These are phyloP conservation scores for Penicillium glabrum DNA, from an alignment of 2,329 filamentous ascomycete genomes.

Conservation along the genomic window DNA sequence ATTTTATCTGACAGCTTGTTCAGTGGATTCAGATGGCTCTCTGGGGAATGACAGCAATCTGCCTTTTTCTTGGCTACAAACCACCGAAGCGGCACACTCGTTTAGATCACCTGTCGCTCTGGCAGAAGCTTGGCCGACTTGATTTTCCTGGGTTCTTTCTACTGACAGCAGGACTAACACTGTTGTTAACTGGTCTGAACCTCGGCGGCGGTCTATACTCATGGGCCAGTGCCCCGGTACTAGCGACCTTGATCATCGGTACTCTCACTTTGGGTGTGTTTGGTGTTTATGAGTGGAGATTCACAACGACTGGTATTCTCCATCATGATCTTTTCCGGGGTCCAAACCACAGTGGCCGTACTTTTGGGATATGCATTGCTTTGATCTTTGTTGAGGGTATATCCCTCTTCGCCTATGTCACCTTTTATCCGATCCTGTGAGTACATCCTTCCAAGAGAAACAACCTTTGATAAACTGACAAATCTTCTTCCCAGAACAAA, in stretches of 20 bases:
- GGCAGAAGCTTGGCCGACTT: conserved; percentile 7
- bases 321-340: conserved; percentile 8
- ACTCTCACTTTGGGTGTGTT: conserved; percentile 3
- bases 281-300: conserved; percentile 10
- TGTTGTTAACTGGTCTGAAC: conserved; percentile 7
- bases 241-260: conserved; percentile 7
- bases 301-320: conserved; percentile 8
- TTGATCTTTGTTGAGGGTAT: conserved; percentile 13
- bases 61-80: conserved; percentile 9
- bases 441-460: background rate
- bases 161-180: conserved; percentile 4
- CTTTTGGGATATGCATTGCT: conserved; percentile 7
- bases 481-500: background rate
- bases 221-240: conserved; percentile 3
- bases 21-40: conserved; percentile 11
- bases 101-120: conserved; percentile 7
- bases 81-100: conserved; percentile 9
- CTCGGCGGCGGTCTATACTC: conserved; percentile 5
- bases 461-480: background rate
- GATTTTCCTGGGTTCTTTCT: conserved; percentile 8
- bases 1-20: background rate
- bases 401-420: conserved; percentile 6
- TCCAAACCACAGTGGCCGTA: background rate
- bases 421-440: conserved; percentile 8
- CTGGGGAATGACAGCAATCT: conserved; percentile 6